Conservation (phyloP, 148 eudicot species). For the Camellia japonica region DNA sequence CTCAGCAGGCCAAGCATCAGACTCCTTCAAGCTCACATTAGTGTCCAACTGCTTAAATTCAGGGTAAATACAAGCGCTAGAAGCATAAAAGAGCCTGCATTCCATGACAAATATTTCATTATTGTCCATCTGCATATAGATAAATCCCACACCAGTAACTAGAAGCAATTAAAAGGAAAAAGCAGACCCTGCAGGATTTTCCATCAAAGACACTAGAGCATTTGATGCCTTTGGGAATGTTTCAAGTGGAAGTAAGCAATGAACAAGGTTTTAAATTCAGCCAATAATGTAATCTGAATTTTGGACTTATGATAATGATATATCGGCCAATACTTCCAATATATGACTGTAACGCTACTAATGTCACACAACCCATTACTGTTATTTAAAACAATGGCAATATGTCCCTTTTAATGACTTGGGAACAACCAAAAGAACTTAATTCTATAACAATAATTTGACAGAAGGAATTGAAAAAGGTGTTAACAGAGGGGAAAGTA, state of each 20-base stretch:
- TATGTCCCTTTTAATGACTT: background rate
- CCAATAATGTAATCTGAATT: too few species aligned
- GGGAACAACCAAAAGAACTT: background rate
- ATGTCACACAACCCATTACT: too few species aligned
- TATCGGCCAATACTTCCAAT: too few species aligned
- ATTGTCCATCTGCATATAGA: background rate
- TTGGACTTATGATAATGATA: too few species aligned
- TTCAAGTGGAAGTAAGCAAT: too few species aligned
- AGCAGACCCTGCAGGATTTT: background rate
- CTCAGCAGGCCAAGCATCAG: conserved; percentile 67
- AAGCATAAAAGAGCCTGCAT: conserved; percentile 52
- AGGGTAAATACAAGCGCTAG: conserved; percentile 60
- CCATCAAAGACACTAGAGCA: background rate
- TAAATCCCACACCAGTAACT: background rate
- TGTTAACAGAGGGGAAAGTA: background rate
- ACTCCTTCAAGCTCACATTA: conserved; percentile 57
- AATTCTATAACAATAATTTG: background rate
- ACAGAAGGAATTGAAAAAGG: background rate
- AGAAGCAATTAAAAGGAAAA: background rate
- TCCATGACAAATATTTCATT: background rate
- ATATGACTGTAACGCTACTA: too few species aligned
- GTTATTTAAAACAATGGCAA: too few species aligned
- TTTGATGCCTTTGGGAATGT: background rate
- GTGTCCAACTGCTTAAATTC: conserved; percentile 62
- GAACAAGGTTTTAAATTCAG: too few species aligned